These are phyloP conservation scores for Astragalus membranaceus DNA, from an alignment of 306 rosid genomes.

Conservation along the genomic window DNA sequence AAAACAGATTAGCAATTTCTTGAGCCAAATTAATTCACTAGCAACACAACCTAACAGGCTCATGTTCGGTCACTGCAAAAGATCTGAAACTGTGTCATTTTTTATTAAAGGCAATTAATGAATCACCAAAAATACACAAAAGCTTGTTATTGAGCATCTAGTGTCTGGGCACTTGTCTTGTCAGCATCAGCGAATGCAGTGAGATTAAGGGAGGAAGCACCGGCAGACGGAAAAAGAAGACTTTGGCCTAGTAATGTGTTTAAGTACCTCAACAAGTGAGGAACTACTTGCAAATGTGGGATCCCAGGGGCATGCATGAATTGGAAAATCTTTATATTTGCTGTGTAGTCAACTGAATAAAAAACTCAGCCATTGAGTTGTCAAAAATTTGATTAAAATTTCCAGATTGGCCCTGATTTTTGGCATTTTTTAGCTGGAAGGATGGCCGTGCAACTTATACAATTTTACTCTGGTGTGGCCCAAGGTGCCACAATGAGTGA, in stretches of 20 bases:
- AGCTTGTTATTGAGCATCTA: too few species aligned
- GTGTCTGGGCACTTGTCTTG: background rate
- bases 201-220: background rate
- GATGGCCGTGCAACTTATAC: background rate
- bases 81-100: background rate
- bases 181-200: background rate
- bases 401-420: background rate
- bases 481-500: background rate
- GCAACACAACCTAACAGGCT: background rate
- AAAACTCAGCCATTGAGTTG: background rate
- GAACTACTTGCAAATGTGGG: background rate
- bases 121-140: background rate
- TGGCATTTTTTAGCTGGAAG: background rate
- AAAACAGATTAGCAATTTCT: background rate
- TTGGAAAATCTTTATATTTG: background rate
- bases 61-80: background rate
- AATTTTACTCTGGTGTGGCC: background rate
- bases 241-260: background rate
- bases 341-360: background rate
- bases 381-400: background rate
- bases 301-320: background rate
- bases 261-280: background rate
- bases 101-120: background rate
- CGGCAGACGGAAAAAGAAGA: background rate
- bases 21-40: background rate